phyloP scores from a whole-genome alignment of 805 yeast genomes.

The Suhomyces kilbournensis region DNA sequence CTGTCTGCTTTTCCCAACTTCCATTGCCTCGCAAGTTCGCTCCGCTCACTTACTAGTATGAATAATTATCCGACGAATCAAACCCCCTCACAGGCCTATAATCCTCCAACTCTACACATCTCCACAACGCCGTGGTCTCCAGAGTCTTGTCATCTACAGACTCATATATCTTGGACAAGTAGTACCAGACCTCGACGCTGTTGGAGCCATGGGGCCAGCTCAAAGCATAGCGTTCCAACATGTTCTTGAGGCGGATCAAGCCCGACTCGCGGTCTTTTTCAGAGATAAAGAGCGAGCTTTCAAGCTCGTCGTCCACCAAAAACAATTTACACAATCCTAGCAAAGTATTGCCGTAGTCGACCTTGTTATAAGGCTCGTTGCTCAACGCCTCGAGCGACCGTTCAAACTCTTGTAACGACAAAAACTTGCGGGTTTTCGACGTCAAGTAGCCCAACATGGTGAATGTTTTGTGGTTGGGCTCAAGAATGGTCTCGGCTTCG shows the following conservation, averaged over 20 bases:
- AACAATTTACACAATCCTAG: conserved; percentile 54
- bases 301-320: conserved; percentile 36
- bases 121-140: conserved; percentile 54
- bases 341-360: conserved; percentile 48
- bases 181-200: conserved; percentile 65
- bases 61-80: conserved; percentile 27
- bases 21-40: background rate
- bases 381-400: conserved; percentile 47
- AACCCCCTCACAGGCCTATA: conserved; percentile 51
- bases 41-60: background rate
- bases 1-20: too few relatives aligned
- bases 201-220: conserved; percentile 42
- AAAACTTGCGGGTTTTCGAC: conserved; percentile 38
- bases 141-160: conserved; percentile 48
- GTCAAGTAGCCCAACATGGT: conserved; percentile 49
- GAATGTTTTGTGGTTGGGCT: conserved; percentile 47
- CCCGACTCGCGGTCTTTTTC: conserved; percentile 59
- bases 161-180: conserved; percentile 62
- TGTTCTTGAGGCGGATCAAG: conserved; percentile 50
- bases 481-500: conserved; percentile 59
- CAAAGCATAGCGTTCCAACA: conserved; percentile 36
- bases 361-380: conserved; percentile 20
- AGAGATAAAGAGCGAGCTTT: conserved; percentile 46
- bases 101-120: conserved; percentile 63
- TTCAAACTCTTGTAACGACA: conserved; percentile 65